Evolutionary conservation across 2,329 filamentous ascomycete genomes (phyloP).

Genomic region (Biscogniauxia marginata): DNA sequence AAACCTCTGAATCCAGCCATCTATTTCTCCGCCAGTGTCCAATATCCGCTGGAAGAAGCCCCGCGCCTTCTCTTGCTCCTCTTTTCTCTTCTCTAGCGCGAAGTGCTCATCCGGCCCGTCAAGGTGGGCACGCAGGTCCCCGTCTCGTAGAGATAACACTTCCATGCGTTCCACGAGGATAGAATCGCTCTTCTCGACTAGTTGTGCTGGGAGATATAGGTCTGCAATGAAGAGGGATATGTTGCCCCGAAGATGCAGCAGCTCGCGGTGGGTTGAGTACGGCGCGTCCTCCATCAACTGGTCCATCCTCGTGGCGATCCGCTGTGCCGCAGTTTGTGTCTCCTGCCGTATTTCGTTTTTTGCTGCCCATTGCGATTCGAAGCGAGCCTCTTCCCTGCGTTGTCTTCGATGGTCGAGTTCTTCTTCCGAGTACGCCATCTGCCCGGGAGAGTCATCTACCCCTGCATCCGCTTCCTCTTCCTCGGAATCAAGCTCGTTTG

Average conservation of each 20-base stretch:
- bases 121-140: constrained; percentile 17
- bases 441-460: constrained; percentile 18
- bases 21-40: constrained; percentile 31
- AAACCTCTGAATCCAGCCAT: constrained; percentile 32
- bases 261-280: constrained; percentile 63
- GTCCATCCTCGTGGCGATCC: constrained; percentile 69
- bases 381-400: constrained; percentile 11
- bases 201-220: constrained; percentile 49
- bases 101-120: constrained; percentile 27
- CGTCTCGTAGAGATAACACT: constrained; percentile 22
- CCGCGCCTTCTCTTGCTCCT: constrained; percentile 38
- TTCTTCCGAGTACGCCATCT: constrained; percentile 14
- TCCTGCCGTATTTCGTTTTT: constrained; percentile 43
- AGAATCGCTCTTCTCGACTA: constrained; percentile 13
- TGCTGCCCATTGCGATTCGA: constrained; percentile 22
- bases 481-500: constrained; percentile 28
- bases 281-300: constrained; percentile 66
- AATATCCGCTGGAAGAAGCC: constrained; percentile 38
- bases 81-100: constrained; percentile 28
- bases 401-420: constrained; percentile 5
- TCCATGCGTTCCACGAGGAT: constrained; percentile 4
- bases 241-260: constrained; percentile 72
- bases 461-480: constrained; percentile 17
- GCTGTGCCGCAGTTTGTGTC: constrained; percentile 59
- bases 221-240: constrained; percentile 74